phyloP scores from a whole-genome alignment of 2,329 filamentous ascomycete species.

The Alternaria atra region DNA sequence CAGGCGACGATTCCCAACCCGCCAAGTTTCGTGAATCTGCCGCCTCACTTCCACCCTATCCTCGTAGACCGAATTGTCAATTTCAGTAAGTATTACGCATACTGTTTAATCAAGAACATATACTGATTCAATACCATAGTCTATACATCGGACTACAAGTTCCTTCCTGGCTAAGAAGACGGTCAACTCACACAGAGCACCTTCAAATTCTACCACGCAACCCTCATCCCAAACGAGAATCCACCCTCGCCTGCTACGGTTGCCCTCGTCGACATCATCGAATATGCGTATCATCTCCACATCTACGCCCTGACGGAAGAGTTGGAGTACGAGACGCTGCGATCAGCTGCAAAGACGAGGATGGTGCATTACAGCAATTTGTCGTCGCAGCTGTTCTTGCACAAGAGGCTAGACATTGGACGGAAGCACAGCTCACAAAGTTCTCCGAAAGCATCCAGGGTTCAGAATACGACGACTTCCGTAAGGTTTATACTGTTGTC shows the following conservation, averaged over 20 bases:
- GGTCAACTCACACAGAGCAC: not conserved
- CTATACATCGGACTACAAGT: conserved; percentile 22
- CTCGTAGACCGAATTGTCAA: conserved; percentile 20
- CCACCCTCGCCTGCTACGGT: not conserved
- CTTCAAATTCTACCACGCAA: conserved; percentile 8
- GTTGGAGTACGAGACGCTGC: conserved; percentile 16
- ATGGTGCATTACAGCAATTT: conserved; percentile 8
- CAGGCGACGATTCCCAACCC: not conserved
- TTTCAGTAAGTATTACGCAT: conserved; percentile 8
- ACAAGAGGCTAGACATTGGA: conserved; percentile 1
- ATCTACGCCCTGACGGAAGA: conserved; percentile 23
- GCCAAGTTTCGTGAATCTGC: conserved; percentile 9
- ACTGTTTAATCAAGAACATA: not conserved
- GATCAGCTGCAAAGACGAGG: conserved; percentile 9
- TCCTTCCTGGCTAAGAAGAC: not conserved
- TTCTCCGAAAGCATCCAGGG: conserved; percentile 1
- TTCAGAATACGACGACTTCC: conserved; percentile 7
- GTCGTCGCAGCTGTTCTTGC: conserved; percentile 3
- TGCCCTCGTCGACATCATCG: conserved; percentile 6
- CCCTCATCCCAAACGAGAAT: not conserved
- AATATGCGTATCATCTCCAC: conserved; percentile 16
- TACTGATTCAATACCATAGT: conserved; percentile 2
- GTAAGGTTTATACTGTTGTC: conserved; percentile 1
- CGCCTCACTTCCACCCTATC: conserved; percentile 15
- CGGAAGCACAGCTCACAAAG: not conserved